phyloP scores from a whole-genome alignment of 2,329 filamentous ascomycete genomes.

The Colletotrichum endophyticum region DNA sequence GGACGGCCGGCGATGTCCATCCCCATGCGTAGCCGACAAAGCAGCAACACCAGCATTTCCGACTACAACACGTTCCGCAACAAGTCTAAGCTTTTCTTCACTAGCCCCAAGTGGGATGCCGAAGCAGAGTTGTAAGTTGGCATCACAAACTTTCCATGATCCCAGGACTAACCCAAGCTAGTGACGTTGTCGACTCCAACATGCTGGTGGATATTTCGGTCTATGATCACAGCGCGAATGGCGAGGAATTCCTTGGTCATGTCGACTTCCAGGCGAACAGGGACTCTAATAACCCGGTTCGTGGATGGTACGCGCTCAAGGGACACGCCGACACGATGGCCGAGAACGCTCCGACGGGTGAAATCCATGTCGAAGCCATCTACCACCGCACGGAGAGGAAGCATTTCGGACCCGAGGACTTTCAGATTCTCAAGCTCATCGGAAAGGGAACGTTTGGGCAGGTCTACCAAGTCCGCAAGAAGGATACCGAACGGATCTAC shows the following conservation, averaged over 20 bases:
- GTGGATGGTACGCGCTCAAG: slow-evolving; percentile 85
- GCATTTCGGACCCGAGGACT: slow-evolving; percentile 93
- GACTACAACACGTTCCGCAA: slow-evolving; percentile 68
- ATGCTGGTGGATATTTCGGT: slow-evolving; percentile 92
- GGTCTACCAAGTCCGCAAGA: slow-evolving; percentile 98
- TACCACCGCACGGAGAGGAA: slow-evolving; percentile 90
- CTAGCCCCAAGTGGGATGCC: slow-evolving; percentile 93
- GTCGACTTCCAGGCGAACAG: slow-evolving; percentile 76
- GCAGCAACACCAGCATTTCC: slow-evolving; percentile 86
- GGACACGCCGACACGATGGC: slow-evolving; percentile 73
- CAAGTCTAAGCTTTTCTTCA: slow-evolving; percentile 66
- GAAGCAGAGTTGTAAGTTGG: slow-evolving; percentile 88
- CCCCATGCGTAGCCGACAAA: slow-evolving; percentile 95
- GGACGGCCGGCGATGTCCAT: slow-evolving; percentile 88
- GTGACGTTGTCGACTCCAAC: slow-evolving; percentile 91
- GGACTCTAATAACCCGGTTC: slow-evolving; percentile 72
- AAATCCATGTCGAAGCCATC: slow-evolving; percentile 84
- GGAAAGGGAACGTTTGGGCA: slow-evolving; percentile 98
- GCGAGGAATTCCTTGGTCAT: slow-evolving; percentile 91
- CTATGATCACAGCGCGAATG: slow-evolving; percentile 80
- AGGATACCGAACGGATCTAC: slow-evolving; percentile 93
- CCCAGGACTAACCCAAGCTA: slow-evolving; percentile 38
- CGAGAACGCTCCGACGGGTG: slow-evolving; percentile 80
- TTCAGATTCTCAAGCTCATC: slow-evolving; percentile 94
- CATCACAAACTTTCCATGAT: not conserved